A percentile compares a stretch with the other conserved stretches of the same genome.
These are phyloP conservation scores for Aspergillus spinulosporus DNA, from an alignment of 2,329 filamentous ascomycete genomes.

Conservation along the genomic window DNA sequence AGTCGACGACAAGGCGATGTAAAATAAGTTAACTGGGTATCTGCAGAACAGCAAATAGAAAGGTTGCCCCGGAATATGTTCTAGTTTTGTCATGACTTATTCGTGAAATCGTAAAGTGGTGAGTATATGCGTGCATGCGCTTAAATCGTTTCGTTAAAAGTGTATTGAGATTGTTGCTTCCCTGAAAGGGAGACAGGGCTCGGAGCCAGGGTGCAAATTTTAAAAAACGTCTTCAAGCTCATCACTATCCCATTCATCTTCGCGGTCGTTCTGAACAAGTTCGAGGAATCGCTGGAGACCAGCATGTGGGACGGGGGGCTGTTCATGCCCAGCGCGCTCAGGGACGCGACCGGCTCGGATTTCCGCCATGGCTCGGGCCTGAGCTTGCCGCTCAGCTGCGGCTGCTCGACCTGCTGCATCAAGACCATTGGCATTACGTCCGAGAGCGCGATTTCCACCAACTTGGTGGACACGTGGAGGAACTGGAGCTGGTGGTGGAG, in stretches of 20 bases:
- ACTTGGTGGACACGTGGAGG: slow-evolving; percentile 38
- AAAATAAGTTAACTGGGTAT: not conserved
- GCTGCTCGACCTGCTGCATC: slow-evolving; percentile 40
- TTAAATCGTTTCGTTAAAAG: not conserved
- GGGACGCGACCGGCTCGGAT: slow-evolving; percentile 30
- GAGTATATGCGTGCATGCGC: not conserved
- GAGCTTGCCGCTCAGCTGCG: slow-evolving; percentile 40
- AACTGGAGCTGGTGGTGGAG: slow-evolving; percentile 44
- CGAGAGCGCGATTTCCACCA: slow-evolving; percentile 31
- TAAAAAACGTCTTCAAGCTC: slow-evolving; percentile 51
- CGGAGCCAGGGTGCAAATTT: not conserved
- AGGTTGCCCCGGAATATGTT: slow-evolving; percentile 8
- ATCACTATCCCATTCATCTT: slow-evolving; percentile 62
- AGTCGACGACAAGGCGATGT: too few species aligned
- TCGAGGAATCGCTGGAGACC: slow-evolving; percentile 55
- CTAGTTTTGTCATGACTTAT: slow-evolving; percentile 5
- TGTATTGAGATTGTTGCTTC: too few species aligned
- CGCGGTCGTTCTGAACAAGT: slow-evolving; percentile 54
- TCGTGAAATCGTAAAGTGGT: slow-evolving; percentile 14
- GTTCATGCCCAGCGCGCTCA: slow-evolving; percentile 14
- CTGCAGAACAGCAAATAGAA: slow-evolving; percentile 1
- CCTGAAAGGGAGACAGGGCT: not conserved
- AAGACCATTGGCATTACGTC: slow-evolving; percentile 25
- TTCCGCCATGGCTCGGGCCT: slow-evolving; percentile 42
- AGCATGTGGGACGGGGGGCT: slow-evolving; percentile 22